These are phyloP conservation scores for Ustilago sp. DNA, from an alignment of 1,284 basidiomycete genomes.

Conservation along the genomic window DNA sequence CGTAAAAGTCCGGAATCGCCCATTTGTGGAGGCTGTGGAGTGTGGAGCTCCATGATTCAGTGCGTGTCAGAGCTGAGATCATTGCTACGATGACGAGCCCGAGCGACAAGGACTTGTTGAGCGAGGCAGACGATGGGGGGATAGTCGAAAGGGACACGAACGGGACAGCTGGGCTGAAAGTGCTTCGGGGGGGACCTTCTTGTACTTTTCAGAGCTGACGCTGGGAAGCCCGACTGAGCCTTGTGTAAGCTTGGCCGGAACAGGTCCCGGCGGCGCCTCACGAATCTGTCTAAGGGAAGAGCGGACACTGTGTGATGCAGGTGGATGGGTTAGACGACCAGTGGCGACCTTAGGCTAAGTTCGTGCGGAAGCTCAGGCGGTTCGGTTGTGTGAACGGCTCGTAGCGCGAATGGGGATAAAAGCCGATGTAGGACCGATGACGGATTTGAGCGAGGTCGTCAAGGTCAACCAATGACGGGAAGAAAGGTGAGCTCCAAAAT, in stretches of 20 bases:
- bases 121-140: neutral
- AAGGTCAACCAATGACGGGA: neutral
- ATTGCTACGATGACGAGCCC: neutral
- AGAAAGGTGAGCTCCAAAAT: neutral
- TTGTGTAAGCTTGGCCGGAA: neutral
- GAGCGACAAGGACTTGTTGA: neutral
- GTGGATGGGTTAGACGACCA: neutral
- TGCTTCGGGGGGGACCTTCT: neutral
- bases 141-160: neutral
- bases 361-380: too few relatives aligned
- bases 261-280: neutral
- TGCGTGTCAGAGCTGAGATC: neutral
- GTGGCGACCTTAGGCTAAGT: too few relatives aligned
- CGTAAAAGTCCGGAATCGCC: constrained; percentile 31
- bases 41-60: neutral
- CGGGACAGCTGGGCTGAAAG: too few relatives aligned
- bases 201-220: neutral
- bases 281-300: neutral
- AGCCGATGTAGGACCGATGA: neutral
- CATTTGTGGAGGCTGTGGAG: constrained; percentile 8
- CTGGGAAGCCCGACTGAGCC: neutral
- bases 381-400: too few relatives aligned
- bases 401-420: neutral
- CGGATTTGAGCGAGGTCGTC: neutral
- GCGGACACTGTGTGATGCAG: neutral